Conservation (phyloP, 768 basidiomycete species). For the Lactifluus rugatus region DNA sequence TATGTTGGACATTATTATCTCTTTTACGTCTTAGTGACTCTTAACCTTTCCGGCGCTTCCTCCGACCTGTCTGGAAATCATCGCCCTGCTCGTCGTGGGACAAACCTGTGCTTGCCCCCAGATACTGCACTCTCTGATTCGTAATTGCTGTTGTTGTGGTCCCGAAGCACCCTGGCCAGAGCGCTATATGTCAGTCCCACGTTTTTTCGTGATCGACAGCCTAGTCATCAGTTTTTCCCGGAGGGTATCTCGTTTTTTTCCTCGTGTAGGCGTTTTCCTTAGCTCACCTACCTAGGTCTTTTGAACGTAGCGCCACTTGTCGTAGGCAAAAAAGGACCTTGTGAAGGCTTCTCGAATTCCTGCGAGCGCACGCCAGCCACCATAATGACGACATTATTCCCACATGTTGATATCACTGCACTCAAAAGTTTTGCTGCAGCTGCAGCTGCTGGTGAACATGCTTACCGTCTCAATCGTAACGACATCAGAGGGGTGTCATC, state of each 20-base stretch:
- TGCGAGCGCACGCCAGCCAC: not conserved
- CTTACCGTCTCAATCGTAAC: conserved; percentile 15
- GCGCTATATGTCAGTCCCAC: conserved; percentile 6
- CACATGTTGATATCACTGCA: conserved; percentile 24
- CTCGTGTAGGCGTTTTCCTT: not conserved
- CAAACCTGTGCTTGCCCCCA: not conserved
- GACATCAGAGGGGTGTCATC: not conserved
- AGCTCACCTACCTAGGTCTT: not conserved
- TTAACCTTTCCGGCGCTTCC: conserved; percentile 1
- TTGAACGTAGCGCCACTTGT: not conserved
- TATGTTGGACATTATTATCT: not conserved
- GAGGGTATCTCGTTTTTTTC: not conserved
- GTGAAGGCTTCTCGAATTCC: not conserved
- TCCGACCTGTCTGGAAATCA: not conserved
- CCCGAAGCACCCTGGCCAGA: not conserved
- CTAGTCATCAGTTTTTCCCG: not conserved
- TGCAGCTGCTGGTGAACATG: conserved; percentile 22
- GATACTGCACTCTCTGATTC: not conserved
- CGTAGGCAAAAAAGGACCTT: not conserved
- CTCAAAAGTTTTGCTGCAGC: conserved; percentile 24
- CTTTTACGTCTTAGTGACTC: conserved; percentile 14
- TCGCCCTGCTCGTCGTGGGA: not conserved
- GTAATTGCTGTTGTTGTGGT: not conserved
- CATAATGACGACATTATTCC: conserved; percentile 21
- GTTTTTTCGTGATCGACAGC: not conserved